phyloP scores from a whole-genome alignment of 2,329 filamentous ascomycete species.

The Fusarium sp. region DNA sequence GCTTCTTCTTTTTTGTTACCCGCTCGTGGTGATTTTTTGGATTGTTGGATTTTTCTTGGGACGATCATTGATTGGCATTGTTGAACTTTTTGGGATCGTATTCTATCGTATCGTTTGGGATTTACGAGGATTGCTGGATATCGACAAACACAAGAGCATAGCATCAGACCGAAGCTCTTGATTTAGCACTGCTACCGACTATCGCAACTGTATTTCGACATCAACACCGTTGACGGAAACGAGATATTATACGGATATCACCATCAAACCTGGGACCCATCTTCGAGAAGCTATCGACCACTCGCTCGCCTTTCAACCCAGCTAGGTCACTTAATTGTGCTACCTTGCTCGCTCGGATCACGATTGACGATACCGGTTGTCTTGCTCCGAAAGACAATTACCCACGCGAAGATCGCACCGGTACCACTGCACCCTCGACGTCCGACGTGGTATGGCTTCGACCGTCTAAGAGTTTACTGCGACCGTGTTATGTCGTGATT shows the following conservation, averaged over 20 bases:
- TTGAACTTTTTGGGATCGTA: constrained; percentile 22
- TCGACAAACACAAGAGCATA: constrained; percentile 29
- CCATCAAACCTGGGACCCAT: constrained; percentile 4
- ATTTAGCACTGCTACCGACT: constrained; percentile 10
- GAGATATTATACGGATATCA: constrained; percentile 9
- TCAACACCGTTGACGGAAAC: constrained; percentile 10
- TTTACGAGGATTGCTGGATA: constrained; percentile 12
- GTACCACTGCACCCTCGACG: constrained; percentile 29
- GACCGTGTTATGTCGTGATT: constrained; percentile 42
- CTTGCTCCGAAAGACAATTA: constrained; percentile 23
- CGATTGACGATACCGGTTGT: constrained; percentile 31
- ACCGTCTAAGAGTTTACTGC: constrained; percentile 31
- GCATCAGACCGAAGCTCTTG: constrained; percentile 15
- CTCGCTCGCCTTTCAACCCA: constrained; percentile 12
- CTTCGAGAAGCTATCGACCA: neutral
- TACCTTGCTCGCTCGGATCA: constrained; percentile 34
- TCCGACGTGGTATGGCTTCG: constrained; percentile 43
- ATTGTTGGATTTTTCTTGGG: constrained; percentile 32
- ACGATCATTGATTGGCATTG: constrained; percentile 31
- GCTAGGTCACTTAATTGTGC: constrained; percentile 33
- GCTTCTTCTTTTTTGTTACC: constrained; percentile 19
- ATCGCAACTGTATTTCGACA: constrained; percentile 2
- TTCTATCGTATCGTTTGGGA: constrained; percentile 25
- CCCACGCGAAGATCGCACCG: constrained; percentile 17
- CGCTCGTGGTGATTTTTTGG: constrained; percentile 28